Evolutionary conservation across 2,329 filamentous ascomycete species (phyloP).

Genomic region (Amesomyces nigricolor): DNA sequence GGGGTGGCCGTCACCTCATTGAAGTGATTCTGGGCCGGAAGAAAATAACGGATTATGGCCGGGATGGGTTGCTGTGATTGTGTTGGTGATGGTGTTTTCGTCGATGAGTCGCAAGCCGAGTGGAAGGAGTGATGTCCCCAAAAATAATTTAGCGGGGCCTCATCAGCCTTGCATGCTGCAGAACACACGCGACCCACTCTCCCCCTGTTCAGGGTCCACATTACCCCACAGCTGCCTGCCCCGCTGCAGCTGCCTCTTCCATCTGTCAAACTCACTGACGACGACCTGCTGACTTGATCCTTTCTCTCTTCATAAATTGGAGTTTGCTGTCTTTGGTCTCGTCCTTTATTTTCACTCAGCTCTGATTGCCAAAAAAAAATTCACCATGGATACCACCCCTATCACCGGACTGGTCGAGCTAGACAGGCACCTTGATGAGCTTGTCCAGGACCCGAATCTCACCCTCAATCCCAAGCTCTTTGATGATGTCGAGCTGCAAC

Average conservation of each 20-base stretch:
- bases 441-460: constrained; percentile 40
- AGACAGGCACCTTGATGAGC: constrained; percentile 46
- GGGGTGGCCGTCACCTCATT: constrained; percentile 6
- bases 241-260: neutral
- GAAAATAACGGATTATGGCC: too few species aligned
- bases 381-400: constrained; percentile 35
- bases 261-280: too few species aligned
- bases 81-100: neutral
- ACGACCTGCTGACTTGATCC: too few species aligned
- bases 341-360: too few species aligned
- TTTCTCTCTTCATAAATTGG: too few species aligned
- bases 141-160: neutral
- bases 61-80: neutral
- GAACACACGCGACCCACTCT: neutral
- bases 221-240: neutral
- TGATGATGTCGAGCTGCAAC: constrained; percentile 54
- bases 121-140: neutral
- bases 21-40: neutral
- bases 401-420: constrained; percentile 50
- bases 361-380: neutral
- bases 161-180: neutral
- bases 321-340: too few species aligned
- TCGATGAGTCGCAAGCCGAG: neutral
- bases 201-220: neutral
- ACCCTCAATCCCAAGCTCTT: constrained; percentile 47